A percentile compares a stretch with the other conserved stretches of the same genome.
phyloP scores from a whole-genome alignment of 495 filamentous ascomycete genomes.

The Aspergillus haitiensis region DNA sequence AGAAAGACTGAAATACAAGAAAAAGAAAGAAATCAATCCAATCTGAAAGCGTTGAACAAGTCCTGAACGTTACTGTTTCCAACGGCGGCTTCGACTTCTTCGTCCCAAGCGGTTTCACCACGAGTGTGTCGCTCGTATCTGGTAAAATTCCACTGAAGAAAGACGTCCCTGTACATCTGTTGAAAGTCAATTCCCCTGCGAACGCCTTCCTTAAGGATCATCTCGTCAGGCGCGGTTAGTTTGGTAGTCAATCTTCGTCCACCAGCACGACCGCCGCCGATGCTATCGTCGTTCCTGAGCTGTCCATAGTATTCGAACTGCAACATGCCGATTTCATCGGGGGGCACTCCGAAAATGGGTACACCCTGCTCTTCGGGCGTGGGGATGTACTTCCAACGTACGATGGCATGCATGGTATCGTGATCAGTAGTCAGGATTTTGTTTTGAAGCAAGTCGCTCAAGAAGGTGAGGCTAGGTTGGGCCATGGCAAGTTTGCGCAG shows the following conservation, averaged over 20 bases:
- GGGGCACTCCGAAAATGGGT: slow-evolving; percentile 24
- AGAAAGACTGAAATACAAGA: background rate
- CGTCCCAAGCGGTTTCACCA: background rate
- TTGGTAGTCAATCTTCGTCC: background rate
- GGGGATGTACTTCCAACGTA: slow-evolving; percentile 37
- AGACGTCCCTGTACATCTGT: background rate
- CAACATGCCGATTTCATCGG: background rate
- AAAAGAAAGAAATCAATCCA: background rate
- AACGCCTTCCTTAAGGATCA: background rate
- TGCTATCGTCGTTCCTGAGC: background rate
- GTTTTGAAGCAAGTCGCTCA: slow-evolving; percentile 51
- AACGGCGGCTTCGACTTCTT: background rate
- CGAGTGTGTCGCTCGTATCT: background rate
- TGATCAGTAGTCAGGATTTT: slow-evolving; percentile 34
- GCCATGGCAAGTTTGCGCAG: slow-evolving; percentile 58
- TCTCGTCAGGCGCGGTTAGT: background rate
- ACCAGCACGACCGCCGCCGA: background rate
- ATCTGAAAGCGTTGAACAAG: background rate
- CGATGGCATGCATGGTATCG: slow-evolving; percentile 48
- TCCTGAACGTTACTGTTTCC: background rate
- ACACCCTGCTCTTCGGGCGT: slow-evolving; percentile 3
- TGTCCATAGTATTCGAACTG: slow-evolving; percentile 12
- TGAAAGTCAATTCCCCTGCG: background rate
- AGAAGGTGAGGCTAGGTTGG: slow-evolving; percentile 52
- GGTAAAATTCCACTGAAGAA: background rate